Evolutionary conservation across 2,329 filamentous ascomycete species (phyloP).

Genomic region (Cordyceps pruinosa): DNA sequence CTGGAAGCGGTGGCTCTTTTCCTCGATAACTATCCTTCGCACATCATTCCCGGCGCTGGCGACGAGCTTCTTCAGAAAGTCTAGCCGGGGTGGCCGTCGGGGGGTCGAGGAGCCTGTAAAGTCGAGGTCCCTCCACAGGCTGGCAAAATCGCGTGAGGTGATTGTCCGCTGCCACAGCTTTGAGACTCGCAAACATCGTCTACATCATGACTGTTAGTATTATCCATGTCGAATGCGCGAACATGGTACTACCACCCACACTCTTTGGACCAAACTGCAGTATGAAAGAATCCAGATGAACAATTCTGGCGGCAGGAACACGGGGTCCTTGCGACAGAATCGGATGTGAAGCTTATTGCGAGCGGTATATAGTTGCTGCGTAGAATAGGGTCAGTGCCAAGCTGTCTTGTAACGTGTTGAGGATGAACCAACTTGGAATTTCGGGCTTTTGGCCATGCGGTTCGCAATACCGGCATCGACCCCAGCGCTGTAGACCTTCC

Average conservation of each 20-base stretch:
- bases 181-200: slow-evolving; percentile 26
- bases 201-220: neutral
- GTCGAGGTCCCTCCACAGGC: slow-evolving; percentile 26
- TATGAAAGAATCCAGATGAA: slow-evolving; percentile 29
- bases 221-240: neutral
- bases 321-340: slow-evolving; percentile 29
- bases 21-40: slow-evolving; percentile 23
- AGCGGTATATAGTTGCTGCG: slow-evolving; percentile 28
- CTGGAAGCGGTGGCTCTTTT: slow-evolving; percentile 19
- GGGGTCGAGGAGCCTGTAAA: slow-evolving; percentile 20
- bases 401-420: neutral
- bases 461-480: slow-evolving; percentile 27
- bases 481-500: slow-evolving; percentile 33
- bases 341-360: slow-evolving; percentile 29
- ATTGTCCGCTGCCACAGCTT: slow-evolving; percentile 27
- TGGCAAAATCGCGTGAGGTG: slow-evolving; percentile 21
- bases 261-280: slow-evolving; percentile 26
- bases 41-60: slow-evolving; percentile 26
- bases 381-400: neutral
- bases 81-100: slow-evolving; percentile 19
- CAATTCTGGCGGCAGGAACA: slow-evolving; percentile 30
- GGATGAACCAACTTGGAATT: slow-evolving; percentile 26
- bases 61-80: slow-evolving; percentile 23
- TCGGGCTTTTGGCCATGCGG: slow-evolving; percentile 22
- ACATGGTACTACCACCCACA: slow-evolving; percentile 18